These are phyloP conservation scores for Grammothele lineata DNA, from an alignment of 768 basidiomycete species.

Conservation along the genomic window DNA sequence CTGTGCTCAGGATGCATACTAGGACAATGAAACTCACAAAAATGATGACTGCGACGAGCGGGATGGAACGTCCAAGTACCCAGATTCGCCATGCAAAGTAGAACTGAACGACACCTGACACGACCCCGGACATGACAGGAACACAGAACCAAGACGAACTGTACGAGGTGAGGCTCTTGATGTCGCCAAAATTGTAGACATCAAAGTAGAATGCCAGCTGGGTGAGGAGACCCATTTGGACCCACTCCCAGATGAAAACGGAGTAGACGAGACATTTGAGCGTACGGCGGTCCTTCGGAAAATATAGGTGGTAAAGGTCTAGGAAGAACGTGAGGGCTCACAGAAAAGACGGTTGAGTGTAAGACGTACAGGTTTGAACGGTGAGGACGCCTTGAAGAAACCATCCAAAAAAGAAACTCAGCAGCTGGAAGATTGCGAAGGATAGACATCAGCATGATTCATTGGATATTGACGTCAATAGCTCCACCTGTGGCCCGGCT, in stretches of 20 bases:
- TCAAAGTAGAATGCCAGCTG: background rate
- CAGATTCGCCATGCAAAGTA: slow-evolving; percentile 13
- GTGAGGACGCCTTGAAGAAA: background rate
- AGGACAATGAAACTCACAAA: background rate
- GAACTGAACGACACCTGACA: slow-evolving; percentile 3
- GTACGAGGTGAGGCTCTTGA: background rate
- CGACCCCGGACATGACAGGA: background rate
- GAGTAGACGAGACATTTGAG: slow-evolving; percentile 3
- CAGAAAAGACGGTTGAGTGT: too few species aligned
- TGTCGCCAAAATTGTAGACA: slow-evolving; percentile 2
- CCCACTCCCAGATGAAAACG: slow-evolving; percentile 2
- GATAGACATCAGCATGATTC: too few species aligned
- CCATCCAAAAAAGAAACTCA: slow-evolving; percentile 4
- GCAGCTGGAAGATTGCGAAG: too few species aligned
- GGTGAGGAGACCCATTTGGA: slow-evolving; percentile 3
- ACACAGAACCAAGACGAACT: slow-evolving; percentile 1
- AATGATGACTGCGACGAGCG: background rate
- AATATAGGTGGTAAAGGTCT: slow-evolving; percentile 5
- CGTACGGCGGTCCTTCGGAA: background rate
- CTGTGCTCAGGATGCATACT: too few species aligned
- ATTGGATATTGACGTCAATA: too few species aligned
- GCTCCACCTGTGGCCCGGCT: too few species aligned
- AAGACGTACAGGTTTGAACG: slow-evolving; percentile 2
- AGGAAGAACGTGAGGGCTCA: too few species aligned
- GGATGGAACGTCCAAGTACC: background rate